A percentile compares a stretch with the other conserved stretches of the same genome.
These are phyloP conservation scores for Psilocybe cyanescens DNA, from an alignment of 768 basidiomycete species.

Conservation along the genomic window DNA sequence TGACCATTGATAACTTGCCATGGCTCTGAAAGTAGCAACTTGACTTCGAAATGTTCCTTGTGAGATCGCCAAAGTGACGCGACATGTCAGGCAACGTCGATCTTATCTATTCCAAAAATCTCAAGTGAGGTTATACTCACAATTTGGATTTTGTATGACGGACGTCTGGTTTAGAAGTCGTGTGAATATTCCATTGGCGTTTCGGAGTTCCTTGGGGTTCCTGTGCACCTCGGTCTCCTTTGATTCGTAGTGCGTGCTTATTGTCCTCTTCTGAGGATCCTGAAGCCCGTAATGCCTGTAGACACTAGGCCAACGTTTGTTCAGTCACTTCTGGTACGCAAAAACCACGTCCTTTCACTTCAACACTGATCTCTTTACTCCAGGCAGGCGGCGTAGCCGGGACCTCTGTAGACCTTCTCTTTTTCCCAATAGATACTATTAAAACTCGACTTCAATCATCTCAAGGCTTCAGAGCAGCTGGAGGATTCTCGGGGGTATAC, in stretches of 20 bases:
- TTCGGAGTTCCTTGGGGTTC: too few relatives aligned
- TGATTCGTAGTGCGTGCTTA: too few relatives aligned
- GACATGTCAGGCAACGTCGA: neutral
- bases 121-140: too few relatives aligned
- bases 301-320: conserved; percentile 31
- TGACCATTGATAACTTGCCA: neutral
- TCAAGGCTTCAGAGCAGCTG: conserved; percentile 83
- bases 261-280: neutral
- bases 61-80: neutral
- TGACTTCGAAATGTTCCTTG: neutral
- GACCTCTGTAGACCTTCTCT: conserved; percentile 90
- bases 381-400: conserved; percentile 95
- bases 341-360: neutral
- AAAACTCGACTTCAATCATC: conserved; percentile 94
- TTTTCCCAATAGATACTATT: conserved; percentile 96
- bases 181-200: too few relatives aligned
- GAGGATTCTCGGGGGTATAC: conserved; percentile 91
- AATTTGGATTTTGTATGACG: too few relatives aligned
- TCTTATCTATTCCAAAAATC: too few relatives aligned
- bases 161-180: too few relatives aligned
- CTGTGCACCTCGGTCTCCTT: neutral
- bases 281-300: conserved; percentile 14
- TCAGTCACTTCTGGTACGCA: conserved; percentile 33
- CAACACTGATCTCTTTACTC: neutral
- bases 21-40: neutral